Conservation (phyloP, 2,329 filamentous ascomycete genomes). For the Ustilaginoidea virens region DNA sequence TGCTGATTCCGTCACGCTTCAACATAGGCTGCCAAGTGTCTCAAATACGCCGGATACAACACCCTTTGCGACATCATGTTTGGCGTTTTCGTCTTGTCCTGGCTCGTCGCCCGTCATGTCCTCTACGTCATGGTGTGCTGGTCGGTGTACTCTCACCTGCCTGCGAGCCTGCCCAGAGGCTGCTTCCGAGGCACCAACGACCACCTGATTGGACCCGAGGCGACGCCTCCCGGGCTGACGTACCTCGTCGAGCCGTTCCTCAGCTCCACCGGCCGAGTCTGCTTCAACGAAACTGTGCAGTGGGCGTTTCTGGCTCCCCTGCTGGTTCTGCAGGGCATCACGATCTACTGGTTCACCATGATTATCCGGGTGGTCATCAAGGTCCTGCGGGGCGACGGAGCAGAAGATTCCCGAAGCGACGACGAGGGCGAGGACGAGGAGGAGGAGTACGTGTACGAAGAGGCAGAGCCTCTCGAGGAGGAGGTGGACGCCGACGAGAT, state of each 20-base stretch:
- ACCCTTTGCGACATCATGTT: slow-evolving; percentile 71
- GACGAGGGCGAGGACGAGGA: slow-evolving; percentile 46
- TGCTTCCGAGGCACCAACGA: slow-evolving; percentile 52
- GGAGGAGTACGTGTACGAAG: slow-evolving; percentile 36
- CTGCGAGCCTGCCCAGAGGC: slow-evolving; percentile 44
- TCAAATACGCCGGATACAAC: slow-evolving; percentile 75
- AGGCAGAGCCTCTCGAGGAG: slow-evolving; percentile 47
- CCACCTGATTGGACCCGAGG: slow-evolving; percentile 37
- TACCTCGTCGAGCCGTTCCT: slow-evolving; percentile 63
- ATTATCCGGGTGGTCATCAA: slow-evolving; percentile 70
- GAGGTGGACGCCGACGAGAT: slow-evolving; percentile 62
- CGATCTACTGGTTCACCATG: slow-evolving; percentile 78
- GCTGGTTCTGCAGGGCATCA: slow-evolving; percentile 62
- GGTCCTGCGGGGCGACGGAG: slow-evolving; percentile 59
- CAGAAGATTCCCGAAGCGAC: slow-evolving; percentile 79
- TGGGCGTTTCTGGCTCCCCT: slow-evolving; percentile 65
- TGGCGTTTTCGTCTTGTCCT: slow-evolving; percentile 70
- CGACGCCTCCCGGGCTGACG: slow-evolving; percentile 31
- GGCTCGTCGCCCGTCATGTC: slow-evolving; percentile 72
- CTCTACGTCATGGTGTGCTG: slow-evolving; percentile 67
- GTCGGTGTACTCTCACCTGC: slow-evolving; percentile 58
- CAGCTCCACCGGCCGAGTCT: slow-evolving; percentile 57
- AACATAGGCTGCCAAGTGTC: slow-evolving; percentile 66
- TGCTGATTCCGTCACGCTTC: not conserved
- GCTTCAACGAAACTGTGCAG: slow-evolving; percentile 63